Conservation (phyloP, 768 basidiomycete species). For the Suillus subaureus region DNA sequence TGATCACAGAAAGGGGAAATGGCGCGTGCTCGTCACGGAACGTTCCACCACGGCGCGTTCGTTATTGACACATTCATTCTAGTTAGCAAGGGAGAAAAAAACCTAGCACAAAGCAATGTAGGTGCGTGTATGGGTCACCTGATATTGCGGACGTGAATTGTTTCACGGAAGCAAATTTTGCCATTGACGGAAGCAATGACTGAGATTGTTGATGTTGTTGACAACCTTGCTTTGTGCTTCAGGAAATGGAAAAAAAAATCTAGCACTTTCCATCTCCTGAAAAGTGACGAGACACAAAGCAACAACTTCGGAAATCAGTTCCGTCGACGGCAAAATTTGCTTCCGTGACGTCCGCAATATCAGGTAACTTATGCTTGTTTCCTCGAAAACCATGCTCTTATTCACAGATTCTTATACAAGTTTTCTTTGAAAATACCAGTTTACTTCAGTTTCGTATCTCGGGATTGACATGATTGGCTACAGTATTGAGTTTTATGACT, state of each 20-base stretch:
- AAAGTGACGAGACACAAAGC: slow-evolving; percentile 20
- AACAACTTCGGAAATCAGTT: slow-evolving; percentile 3
- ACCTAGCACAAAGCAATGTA: too few species aligned
- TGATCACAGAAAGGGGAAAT: slow-evolving; percentile 15
- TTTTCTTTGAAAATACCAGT: background rate
- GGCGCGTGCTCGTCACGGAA: slow-evolving; percentile 9
- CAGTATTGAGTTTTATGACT: background rate
- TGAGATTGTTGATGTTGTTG: slow-evolving; percentile 7
- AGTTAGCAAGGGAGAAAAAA: background rate
- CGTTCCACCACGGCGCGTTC: slow-evolving; percentile 10
- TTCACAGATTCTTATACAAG: too few species aligned
- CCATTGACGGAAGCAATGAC: slow-evolving; percentile 5
- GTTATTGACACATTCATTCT: background rate
- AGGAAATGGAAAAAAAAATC: background rate
- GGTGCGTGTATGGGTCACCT: too few species aligned
- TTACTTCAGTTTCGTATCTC: background rate
- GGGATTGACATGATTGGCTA: background rate
- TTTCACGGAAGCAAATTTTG: slow-evolving; percentile 1
- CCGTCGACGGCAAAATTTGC: slow-evolving; percentile 3
- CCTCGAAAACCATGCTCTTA: background rate
- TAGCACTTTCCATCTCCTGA: slow-evolving; percentile 6
- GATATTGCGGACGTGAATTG: background rate
- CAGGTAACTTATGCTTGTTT: background rate
- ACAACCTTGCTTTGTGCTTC: slow-evolving; percentile 24
- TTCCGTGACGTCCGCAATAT: background rate